Evolutionary conservation across 148 eudicot genomes (phyloP).

Genomic region (Arbutus unedo): DNA sequence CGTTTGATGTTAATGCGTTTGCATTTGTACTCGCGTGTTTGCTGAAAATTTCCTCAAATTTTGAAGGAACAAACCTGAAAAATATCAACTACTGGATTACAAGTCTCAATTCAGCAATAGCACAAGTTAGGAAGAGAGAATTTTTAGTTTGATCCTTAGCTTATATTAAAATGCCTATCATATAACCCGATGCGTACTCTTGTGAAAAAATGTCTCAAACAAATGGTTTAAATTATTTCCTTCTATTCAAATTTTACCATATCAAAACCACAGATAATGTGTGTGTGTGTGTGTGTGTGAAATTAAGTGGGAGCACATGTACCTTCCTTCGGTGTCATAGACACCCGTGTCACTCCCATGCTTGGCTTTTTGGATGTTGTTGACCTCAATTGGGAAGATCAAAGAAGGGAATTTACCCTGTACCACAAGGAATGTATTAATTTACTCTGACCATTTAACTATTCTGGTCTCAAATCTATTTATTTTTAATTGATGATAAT

Average conservation of each 20-base stretch:
- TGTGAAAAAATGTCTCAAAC: background rate
- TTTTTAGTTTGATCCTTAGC: background rate
- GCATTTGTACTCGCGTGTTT: constrained; percentile 50
- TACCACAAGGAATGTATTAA: background rate
- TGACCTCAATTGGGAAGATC: constrained; percentile 69
- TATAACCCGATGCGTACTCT: too few relatives aligned
- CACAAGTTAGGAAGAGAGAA: background rate
- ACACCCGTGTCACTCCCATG: constrained; percentile 85
- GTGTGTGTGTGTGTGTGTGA: too few relatives aligned
- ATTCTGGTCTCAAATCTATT: background rate
- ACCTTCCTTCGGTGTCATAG: constrained; percentile 75
- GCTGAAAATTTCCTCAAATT: constrained; percentile 66
- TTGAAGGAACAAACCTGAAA: constrained; percentile 54
- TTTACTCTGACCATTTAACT: background rate
- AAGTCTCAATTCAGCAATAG: background rate
- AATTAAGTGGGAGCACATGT: background rate
- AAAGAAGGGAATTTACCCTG: constrained; percentile 63
- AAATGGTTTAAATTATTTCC: too few relatives aligned
- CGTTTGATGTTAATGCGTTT: constrained; percentile 49
- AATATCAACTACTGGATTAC: background rate
- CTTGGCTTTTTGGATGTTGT: constrained; percentile 63
- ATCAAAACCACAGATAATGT: too few relatives aligned
- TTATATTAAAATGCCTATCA: too few relatives aligned
- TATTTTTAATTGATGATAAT: too few relatives aligned
- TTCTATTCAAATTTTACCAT: too few relatives aligned